Conservation (phyloP, 1,139 yeast species). For the Scheffersomyces segobiensis region DNA sequence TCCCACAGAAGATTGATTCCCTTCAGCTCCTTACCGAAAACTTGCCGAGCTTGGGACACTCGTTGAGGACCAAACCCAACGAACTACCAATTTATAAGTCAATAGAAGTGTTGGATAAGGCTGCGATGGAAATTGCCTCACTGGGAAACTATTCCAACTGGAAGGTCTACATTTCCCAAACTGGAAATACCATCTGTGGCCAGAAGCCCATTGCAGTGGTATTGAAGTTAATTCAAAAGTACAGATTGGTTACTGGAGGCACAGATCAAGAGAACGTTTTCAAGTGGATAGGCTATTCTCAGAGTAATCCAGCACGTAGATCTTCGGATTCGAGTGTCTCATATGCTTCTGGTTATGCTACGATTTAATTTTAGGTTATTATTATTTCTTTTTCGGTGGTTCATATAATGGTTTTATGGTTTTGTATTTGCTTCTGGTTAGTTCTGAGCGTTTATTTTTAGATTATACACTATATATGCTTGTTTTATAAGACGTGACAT, state of each 20-base stretch:
- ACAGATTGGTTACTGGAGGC: slow-evolving; percentile 8
- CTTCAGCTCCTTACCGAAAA: slow-evolving; percentile 1
- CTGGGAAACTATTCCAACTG: slow-evolving; percentile 58
- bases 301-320: slow-evolving; percentile 59
- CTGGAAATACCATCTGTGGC: slow-evolving; percentile 94
- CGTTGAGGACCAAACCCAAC: slow-evolving; percentile 8
- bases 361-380: slow-evolving; percentile 2
- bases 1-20: slow-evolving; percentile 13
- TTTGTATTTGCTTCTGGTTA: neutral
- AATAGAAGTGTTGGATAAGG: slow-evolving; percentile 68
- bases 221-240: slow-evolving; percentile 49
- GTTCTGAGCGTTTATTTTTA: neutral
- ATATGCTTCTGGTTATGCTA: slow-evolving; percentile 79
- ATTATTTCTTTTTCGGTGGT: neutral
- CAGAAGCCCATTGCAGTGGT: slow-evolving; percentile 76
- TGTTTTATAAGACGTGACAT: neutral
- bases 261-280: slow-evolving; percentile 27
- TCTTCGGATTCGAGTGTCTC: slow-evolving; percentile 77
- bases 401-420: neutral
- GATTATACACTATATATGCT: neutral
- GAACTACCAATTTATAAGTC: slow-evolving; percentile 60
- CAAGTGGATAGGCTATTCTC: slow-evolving; percentile 81
- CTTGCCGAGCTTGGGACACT: slow-evolving; percentile 16
- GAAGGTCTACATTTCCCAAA: slow-evolving; percentile 60
- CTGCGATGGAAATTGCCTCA: slow-evolving; percentile 67